Evolutionary conservation across 257 asterid genomes (phyloP), one percentile per base, ranked within the genome.

Genomic region (Plectranthus barbatus): DNA sequence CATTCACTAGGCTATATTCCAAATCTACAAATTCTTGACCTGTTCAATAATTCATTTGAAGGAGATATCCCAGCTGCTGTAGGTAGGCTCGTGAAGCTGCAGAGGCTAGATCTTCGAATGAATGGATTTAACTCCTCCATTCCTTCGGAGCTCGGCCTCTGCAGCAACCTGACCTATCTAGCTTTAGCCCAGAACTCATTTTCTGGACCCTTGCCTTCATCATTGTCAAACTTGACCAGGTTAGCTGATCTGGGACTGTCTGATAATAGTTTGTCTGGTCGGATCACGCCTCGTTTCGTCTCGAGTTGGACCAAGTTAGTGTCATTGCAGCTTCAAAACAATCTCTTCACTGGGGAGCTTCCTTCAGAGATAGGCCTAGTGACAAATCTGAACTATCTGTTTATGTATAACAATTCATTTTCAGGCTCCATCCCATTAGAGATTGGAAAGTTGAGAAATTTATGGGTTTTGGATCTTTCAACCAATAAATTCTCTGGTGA

Each of bases 271-370:
- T 76, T 91, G 29, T 84, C 89, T 3, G 94, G 98, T 41, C 81
- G 76, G 18, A 73, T 90, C 60, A 67, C 75, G 1, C 70, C 86
- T 4, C 46, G 54, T 50, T 66, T 83, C 19, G 50, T 85, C 50
- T 42, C 72, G 48, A 71, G 76, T 40, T 90, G 97, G 97, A 77
- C 84, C 21, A 65, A 65, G 24, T 31, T 90, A 66, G 69, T 33
- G 21, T 84, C 95, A 29, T 62, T 90, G 79, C 96, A 86, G 83
- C 66, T 87, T 51, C 85, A 78, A 23, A 70, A 63, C 58, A 91
- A 91, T 57, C 0, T 0, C 19, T 83, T 91, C 77, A 72, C 73
- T 0, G 95, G 81, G 72, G 19, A 68, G 87, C 47, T 50, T 73
- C 5, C 56, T 86, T 3, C 44, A 51, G 95, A 79, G 66, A 82